Evolutionary conservation across 257 asterid species (phyloP).

Genomic region (Orobanche coerulescens): DNA sequence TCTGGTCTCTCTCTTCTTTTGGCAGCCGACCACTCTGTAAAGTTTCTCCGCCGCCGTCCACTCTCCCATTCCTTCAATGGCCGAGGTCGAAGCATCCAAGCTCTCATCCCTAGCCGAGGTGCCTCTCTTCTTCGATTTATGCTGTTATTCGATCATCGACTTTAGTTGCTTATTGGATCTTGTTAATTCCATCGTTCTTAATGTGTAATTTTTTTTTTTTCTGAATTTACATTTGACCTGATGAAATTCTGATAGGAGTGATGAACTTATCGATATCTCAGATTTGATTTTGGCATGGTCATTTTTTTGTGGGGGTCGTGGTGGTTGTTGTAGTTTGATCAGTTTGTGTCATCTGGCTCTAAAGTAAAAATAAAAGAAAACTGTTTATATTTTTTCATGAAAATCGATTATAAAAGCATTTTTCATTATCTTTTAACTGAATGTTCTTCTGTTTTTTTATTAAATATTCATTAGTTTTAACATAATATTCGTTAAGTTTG

Average conservation of each 20-base stretch:
- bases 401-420: too few species aligned
- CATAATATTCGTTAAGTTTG: too few species aligned
- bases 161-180: conserved; percentile 2
- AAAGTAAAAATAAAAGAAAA: too few species aligned
- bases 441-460: too few species aligned
- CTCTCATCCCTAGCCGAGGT: conserved; percentile 54
- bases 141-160: not conserved
- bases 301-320: too few species aligned
- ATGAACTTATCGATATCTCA: not conserved
- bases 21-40: not conserved
- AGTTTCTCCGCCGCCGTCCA: conserved; percentile 20
- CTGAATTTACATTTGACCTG: not conserved
- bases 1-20: not conserved
- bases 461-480: too few species aligned
- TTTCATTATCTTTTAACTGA: too few species aligned
- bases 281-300: not conserved
- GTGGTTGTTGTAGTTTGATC: too few species aligned
- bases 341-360: too few species aligned
- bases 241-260: not conserved
- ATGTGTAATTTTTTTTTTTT: not conserved
- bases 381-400: too few species aligned
- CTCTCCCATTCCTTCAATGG: conserved; percentile 33
- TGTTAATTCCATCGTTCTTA: not conserved
- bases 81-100: conserved; percentile 41
- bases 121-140: not conserved